Base-by-base conservation (phyloP, 2,329 filamentous ascomycete species). In the Chaetomiaceae sp. region DNA sequence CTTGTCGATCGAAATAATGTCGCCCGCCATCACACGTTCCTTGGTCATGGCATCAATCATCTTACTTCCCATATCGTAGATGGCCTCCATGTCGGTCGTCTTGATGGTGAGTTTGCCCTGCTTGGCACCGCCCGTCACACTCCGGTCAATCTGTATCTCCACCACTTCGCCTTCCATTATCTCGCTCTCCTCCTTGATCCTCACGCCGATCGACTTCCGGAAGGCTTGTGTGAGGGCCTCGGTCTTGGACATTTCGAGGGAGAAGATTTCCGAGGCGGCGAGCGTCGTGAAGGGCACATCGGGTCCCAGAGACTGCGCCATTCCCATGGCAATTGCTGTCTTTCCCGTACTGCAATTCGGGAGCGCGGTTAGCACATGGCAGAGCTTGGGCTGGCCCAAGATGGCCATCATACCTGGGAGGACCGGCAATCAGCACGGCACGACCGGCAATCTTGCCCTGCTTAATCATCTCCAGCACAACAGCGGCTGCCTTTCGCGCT, bases 31-130 rank as follows among this genome's bases (percentile, higher is more conserved):
- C 60, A 99, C 90, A 65, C 95, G 92, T 76, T 99, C 94, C 74
- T 97, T 97, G 62, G 91, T 96, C 90, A 99, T 96, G 60, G 90
- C 90, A 68, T 99, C 94, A 62, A 99, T 99, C 94, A 99, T 97
- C 75, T 97, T 97, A 62, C 88, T 92, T 60, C 94, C 94, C 91
- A 99, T 96, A 66, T 99, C 94, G 75, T 97, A 99, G 61, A 99
- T 89, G 11, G 94, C 96, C 73, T 99, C 94, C 94, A 99, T 99
- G 71, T 99, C 94, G 54, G 92, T 97, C 10, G 94, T 99, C 76
- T 99, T 99, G 76, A 99, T 96, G 18, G 94, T 99, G 60, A 99
- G 85, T 74, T 99, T 99, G 66, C 94, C 94, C 78, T 96, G 92
- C 78, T 97, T 99, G 66, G 94, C 95, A 62, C 88, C 89, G 44